Base-by-base conservation (phyloP, 768 basidiomycete species). In the Mycena olivaceomarginata region DNA sequence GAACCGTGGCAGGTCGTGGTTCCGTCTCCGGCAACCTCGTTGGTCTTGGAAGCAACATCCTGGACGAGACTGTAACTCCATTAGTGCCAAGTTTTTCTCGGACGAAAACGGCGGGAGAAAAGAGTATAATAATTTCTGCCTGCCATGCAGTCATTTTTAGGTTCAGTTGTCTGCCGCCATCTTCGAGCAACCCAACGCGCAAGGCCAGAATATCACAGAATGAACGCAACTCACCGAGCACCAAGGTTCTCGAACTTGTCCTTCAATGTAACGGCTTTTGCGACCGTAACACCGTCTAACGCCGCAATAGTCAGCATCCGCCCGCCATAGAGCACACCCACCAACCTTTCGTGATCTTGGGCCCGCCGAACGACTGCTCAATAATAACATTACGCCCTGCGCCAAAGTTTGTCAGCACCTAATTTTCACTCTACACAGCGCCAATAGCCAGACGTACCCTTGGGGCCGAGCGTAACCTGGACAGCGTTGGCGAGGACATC, bases 161-260 rank as follows among this genome's bases (percentile, higher is more conserved):
- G 31, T 31, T 31, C 31, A 4, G 31, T 4, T 31, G 31, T 31
- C 31, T 31, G 31, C 31, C 31, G 31, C 31, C 31, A 31, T 31
- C 31, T 31, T 31, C 31, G 31, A 31, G 31, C 31, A 31, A 31
- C 31, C 31, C 31, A 31, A 31, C 31, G 31, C 31, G 31, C 31
- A 31, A 31, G 31, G 31, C 43, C 15, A 45, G 43, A 45, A 45
- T 45, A 45, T 13, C 43, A 45, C 43, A 45, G 13, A 45, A 45
- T 11, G 11, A 0, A 53, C 3, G 13, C 16, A 64, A n/a, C 93
- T 80, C 87, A 98, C 97, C 97, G 95, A 83, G 98, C 97, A 83
- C 98, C 97, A 73, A 99, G 95, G 90, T 99, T 99, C 91, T 99
- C 97, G 83, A 99, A 99, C 87, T 98, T 98, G 93, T 99, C 97